Percentiles rank a stretch among this genome's conserved stretches.
Conservation (phyloP, 1,284 basidiomycete species). For the Porogramme epimiltina region DNA sequence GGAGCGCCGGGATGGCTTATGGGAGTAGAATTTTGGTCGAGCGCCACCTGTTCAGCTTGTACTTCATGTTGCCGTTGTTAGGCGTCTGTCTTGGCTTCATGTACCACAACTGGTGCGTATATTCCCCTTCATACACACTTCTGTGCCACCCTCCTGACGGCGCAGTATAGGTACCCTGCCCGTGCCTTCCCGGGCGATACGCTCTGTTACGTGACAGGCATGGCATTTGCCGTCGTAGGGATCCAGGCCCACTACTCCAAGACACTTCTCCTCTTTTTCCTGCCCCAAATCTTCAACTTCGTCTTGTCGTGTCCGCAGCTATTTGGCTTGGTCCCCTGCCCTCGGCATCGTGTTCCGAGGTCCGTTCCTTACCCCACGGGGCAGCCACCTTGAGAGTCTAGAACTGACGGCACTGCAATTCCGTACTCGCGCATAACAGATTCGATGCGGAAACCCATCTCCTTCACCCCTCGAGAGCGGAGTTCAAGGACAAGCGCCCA, state of each 20-base stretch:
- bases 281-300: conserved; percentile 99
- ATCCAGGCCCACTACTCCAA: conserved; percentile 98
- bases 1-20: conserved; percentile 81
- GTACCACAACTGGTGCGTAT: conserved; percentile 88
- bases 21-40: conserved; percentile 89
- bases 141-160: not conserved
- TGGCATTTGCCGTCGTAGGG: conserved; percentile 96
- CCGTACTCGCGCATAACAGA: conserved; percentile 40
- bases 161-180: conserved; percentile 84
- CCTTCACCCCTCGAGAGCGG: conserved; percentile 72
- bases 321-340: conserved; percentile 92
- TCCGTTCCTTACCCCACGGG: conserved; percentile 36
- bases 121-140: not conserved
- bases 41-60: conserved; percentile 92
- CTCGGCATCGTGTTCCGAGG: conserved; percentile 91
- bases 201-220: conserved; percentile 95
- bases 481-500: conserved; percentile 53
- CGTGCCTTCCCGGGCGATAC: conserved; percentile 96
- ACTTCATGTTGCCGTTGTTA: conserved; percentile 94
- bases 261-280: conserved; percentile 94
- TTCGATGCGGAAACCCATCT: conserved; percentile 74
- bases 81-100: conserved; percentile 89
- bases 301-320: conserved; percentile 93
- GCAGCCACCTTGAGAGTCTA: not conserved
- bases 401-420: conserved; percentile 3